Base-by-base conservation (phyloP, 257 asterid species). In the Haberlea rhodopensis region DNA sequence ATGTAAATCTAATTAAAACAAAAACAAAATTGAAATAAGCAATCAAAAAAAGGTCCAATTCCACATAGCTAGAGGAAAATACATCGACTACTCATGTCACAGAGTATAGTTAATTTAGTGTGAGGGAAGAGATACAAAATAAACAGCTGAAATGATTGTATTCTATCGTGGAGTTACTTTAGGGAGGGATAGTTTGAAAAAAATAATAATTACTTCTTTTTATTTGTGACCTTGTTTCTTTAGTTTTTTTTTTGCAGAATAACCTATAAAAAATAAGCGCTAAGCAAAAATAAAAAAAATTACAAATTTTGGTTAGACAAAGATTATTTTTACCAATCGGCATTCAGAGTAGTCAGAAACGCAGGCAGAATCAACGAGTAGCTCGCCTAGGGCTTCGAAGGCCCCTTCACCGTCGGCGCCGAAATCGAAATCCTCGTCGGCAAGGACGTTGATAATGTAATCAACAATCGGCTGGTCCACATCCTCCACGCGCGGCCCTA, bases 391-490 rank as follows among this genome's bases (percentile, higher is more conserved):
- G 53, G 95, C 91, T 43, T 89, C 94, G 52, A 89, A 86, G 70
- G 86, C 87, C 73, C 97, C 96, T 74, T 92, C 94, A 24, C 99
- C 99, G n/a, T 90, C 97, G 68, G 40, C 51, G 34, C 99, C 99
- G 75, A 92, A 87, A 80, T 92, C 99, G 75, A 92, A 92, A 74
- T 92, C 99, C 66, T 89, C 99, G 67, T 92, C 99, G 40, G 99
- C 97, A 49, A 92, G 84, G 74, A 92, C 99, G 57, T 89, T 89
- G 85, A 92, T 32, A 62, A 92, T 84, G 62, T 92, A 92, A 72
- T 92, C 96, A 11, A 87, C 87, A 27, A 92, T 92, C 6, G 99
- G 99, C 72, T 85, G 76, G 80, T 92, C 99, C 19, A 92, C 84
- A 52, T 87, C 96, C n/a, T 80, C 76, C 53, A 76, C 69, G 16